Evolutionary conservation across 164 flowering plant genomes (phyloP).

Genomic region (Vitis rotundifolia): DNA sequence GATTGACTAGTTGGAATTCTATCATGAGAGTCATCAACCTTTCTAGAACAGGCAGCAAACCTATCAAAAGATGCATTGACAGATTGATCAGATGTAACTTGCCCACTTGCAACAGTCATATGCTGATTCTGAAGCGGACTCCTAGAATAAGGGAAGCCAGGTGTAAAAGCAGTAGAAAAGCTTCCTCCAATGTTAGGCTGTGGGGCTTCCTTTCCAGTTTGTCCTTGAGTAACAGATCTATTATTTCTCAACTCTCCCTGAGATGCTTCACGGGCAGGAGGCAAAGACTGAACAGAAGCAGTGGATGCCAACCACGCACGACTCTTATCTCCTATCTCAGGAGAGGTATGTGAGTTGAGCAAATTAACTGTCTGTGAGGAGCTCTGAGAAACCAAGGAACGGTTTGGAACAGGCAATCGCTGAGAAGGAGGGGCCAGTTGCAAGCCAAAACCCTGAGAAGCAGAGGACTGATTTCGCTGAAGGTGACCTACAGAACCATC

Average conservation of each 20-base stretch:
- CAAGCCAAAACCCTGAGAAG: slow-evolving; percentile 69
- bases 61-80: slow-evolving; percentile 29
- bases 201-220: slow-evolving; percentile 28
- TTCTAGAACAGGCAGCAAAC: slow-evolving; percentile 31
- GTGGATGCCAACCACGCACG: slow-evolving; percentile 31
- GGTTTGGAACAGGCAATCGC: slow-evolving; percentile 36
- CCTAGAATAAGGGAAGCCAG: slow-evolving; percentile 35
- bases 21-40: slow-evolving; percentile 24
- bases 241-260: slow-evolving; percentile 33
- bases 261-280: slow-evolving; percentile 24
- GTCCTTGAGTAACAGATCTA: slow-evolving; percentile 29
- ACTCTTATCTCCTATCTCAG: slow-evolving; percentile 36
- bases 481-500: slow-evolving; percentile 52
- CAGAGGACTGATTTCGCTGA: slow-evolving; percentile 48
- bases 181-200: slow-evolving; percentile 29
- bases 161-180: slow-evolving; percentile 26
- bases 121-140: slow-evolving; percentile 46
- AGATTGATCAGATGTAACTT: slow-evolving; percentile 29
- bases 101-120: slow-evolving; percentile 28
- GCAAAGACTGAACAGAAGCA: slow-evolving; percentile 36
- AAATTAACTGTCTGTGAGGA: slow-evolving; percentile 31
- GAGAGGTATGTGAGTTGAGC: slow-evolving; percentile 27
- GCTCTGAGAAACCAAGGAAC: slow-evolving; percentile 35
- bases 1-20: slow-evolving; percentile 34
- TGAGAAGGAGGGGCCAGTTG: slow-evolving; percentile 81